These are phyloP conservation scores for Clarireedia sp. DNA, from an alignment of 2,329 filamentous ascomycete species.

Conservation along the genomic window DNA sequence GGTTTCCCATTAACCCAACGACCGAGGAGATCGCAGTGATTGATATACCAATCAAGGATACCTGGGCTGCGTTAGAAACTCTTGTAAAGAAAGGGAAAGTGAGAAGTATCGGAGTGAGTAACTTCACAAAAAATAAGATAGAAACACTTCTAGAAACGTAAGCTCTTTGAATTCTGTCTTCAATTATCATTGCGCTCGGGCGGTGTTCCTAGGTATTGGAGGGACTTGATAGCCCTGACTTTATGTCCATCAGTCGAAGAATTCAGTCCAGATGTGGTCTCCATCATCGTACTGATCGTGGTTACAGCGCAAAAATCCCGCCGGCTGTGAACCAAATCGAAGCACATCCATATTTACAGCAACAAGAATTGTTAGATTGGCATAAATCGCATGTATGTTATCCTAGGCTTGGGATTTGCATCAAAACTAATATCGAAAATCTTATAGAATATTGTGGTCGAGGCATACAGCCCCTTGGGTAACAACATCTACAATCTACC, in stretches of 20 bases:
- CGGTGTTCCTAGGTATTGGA: neutral
- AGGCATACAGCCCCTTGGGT: conserved; percentile 58
- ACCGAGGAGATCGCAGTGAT: conserved; percentile 14
- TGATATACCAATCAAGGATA: conserved; percentile 29
- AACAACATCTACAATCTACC: conserved; percentile 43
- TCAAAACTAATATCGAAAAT: too few relatives aligned
- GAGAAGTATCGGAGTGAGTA: conserved; percentile 43
- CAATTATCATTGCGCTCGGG: neutral
- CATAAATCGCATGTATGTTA: conserved; percentile 39
- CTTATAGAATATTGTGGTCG: conserved; percentile 43
- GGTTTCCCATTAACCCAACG: conserved; percentile 15
- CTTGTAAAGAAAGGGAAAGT: conserved; percentile 34
- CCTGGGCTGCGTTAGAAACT: conserved; percentile 35
- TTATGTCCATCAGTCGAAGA: neutral
- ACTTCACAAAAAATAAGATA: conserved; percentile 39
- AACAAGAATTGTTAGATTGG: conserved; percentile 47
- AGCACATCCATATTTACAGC: conserved; percentile 61
- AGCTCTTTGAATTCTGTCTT: neutral
- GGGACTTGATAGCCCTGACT: neutral
- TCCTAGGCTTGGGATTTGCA: too few relatives aligned
- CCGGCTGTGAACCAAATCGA: conserved; percentile 64
- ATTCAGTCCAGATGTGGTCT: too few relatives aligned
- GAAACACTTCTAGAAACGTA: conserved; percentile 37
- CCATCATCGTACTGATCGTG: too few relatives aligned
- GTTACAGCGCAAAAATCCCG: conserved; percentile 37